phyloP scores from a whole-genome alignment of 257 asterid species.

The Nicotiana paniculata region DNA sequence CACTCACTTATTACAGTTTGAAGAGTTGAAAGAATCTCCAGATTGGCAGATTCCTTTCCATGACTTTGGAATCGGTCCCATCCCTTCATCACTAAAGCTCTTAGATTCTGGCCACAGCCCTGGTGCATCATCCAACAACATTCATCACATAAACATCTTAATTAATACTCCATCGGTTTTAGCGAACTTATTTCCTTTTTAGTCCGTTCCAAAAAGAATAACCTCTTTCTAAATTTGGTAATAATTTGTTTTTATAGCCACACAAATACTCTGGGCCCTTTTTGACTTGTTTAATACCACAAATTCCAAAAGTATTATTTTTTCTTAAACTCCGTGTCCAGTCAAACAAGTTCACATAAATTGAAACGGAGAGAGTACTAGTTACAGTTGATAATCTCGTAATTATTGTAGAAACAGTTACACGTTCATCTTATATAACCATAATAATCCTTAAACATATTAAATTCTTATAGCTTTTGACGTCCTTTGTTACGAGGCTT shows the following conservation, averaged over 20 bases:
- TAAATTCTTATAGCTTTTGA: not conserved
- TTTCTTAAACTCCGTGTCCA: no score
- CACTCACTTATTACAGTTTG: conserved; percentile 70
- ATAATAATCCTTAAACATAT: not conserved
- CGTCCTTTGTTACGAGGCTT: not conserved
- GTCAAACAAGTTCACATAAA: no score
- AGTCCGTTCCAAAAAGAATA: no score
- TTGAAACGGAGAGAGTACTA: not conserved
- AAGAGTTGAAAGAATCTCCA: conserved; percentile 63
- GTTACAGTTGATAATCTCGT: not conserved
- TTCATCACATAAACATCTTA: not conserved
- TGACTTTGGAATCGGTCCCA: conserved; percentile 57
- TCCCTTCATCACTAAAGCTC: conserved; percentile 60
- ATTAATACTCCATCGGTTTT: no score
- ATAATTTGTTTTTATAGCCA: no score
- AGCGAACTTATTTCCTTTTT: no score
- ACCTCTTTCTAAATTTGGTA: no score
- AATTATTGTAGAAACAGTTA: not conserved
- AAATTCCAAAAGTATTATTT: no score
- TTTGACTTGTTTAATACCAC: no score
- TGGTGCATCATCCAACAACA: conserved; percentile 3
- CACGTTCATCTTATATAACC: not conserved
- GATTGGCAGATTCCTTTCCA: conserved; percentile 90
- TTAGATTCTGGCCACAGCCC: conserved; percentile 94
- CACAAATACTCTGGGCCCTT: no score